Percentiles rank a stretch among this genome's conserved stretches.
Conservation (phyloP, 805 yeast genomes). For the Candida berthetii region DNA sequence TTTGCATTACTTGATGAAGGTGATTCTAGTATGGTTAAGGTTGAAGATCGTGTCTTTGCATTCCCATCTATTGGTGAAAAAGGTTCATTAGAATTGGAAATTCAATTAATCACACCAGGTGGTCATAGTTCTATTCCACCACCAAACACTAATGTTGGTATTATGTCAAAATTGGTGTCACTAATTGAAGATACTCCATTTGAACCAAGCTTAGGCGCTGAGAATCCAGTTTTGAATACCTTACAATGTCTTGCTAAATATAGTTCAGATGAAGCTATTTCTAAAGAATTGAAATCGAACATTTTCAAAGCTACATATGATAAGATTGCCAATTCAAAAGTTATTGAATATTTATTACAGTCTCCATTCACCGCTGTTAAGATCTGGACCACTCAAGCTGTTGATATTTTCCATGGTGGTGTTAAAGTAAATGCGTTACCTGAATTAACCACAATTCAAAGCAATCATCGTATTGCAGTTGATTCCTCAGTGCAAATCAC, state of each 20-base stretch:
- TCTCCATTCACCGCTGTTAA: constrained; percentile 32
- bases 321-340: constrained; percentile 28
- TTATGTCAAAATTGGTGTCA: constrained; percentile 48
- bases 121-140: constrained; percentile 75
- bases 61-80: constrained; percentile 58
- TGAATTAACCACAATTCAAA: constrained; percentile 38
- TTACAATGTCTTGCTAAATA: constrained; percentile 60
- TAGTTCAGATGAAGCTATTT: constrained; percentile 21
- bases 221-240: constrained; percentile 48
- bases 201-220: constrained; percentile 33
- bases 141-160: constrained; percentile 67
- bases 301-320: constrained; percentile 30
- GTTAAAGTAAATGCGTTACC: constrained; percentile 75
- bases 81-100: constrained; percentile 46
- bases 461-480: constrained; percentile 61
- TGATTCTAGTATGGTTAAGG: constrained; percentile 23
- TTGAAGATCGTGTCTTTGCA: constrained; percentile 39
- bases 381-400: constrained; percentile 33
- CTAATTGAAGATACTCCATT: constrained; percentile 51
- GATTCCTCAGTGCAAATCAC: constrained; percentile 39
- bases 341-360: constrained; percentile 27
- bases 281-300: constrained; percentile 15
- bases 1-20: constrained; percentile 64
- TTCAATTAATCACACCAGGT: constrained; percentile 54
- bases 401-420: constrained; percentile 51